Conservation (phyloP, 2,329 filamentous ascomycete species). For the Chaetoscypha palmicola region DNA sequence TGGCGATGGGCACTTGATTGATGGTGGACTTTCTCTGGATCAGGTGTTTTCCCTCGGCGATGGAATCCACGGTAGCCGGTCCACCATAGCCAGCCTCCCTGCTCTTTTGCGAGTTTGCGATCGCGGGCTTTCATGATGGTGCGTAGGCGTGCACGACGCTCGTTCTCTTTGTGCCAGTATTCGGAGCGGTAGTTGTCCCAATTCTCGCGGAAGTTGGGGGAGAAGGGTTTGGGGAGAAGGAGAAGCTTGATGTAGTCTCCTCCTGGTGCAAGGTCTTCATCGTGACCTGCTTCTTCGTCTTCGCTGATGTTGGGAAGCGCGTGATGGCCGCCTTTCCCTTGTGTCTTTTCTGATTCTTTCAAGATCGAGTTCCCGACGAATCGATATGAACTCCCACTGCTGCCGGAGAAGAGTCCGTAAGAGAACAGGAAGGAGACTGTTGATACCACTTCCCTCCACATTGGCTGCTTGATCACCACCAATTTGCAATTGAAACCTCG, state of each 20-base stretch:
- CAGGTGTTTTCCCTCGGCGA: conserved; percentile 25
- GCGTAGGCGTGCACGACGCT: conserved; percentile 68
- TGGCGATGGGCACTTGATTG: conserved; percentile 22
- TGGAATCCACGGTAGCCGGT: conserved; percentile 59
- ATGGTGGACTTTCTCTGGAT: conserved; percentile 29
- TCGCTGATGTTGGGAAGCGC: conserved; percentile 38
- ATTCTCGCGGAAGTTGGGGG: conserved; percentile 63
- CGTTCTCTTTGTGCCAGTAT: conserved; percentile 97
- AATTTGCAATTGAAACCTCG: conserved; percentile 94
- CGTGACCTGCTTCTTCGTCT: conserved; percentile 60
- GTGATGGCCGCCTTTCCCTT: conserved; percentile 38
- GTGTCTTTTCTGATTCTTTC: conserved; percentile 52
- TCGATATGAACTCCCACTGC: conserved; percentile 63
- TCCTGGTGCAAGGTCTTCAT: conserved; percentile 84
- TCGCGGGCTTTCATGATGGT: conserved; percentile 63
- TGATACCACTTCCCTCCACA: conserved; percentile 71
- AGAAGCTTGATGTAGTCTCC: conserved; percentile 75
- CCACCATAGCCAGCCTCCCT: conserved; percentile 80
- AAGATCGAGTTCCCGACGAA: conserved; percentile 62
- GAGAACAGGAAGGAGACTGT: conserved; percentile 72
- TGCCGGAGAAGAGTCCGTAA: conserved; percentile 63
- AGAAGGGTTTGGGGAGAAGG: conserved; percentile 12
- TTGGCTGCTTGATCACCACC: conserved; percentile 75
- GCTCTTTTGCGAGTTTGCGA: conserved; percentile 57
- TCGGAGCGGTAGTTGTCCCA: conserved; percentile 93